Base-by-base conservation (phyloP, 2,329 filamentous ascomycete species). In the Claviceps digitariae region DNA sequence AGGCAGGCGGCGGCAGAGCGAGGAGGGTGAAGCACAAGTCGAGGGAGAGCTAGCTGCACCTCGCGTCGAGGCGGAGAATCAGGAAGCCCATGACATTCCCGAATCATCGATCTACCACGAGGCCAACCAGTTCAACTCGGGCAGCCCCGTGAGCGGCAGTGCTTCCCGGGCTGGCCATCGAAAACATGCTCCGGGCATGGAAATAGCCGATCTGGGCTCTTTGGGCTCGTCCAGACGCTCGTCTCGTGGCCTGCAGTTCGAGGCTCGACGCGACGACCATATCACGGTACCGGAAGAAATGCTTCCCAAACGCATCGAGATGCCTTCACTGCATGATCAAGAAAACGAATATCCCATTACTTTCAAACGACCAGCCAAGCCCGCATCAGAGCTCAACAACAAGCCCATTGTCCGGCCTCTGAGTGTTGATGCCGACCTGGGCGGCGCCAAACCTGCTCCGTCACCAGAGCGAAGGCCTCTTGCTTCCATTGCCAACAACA, bases 301-400 rank as follows among this genome's bases (percentile, higher is more conserved):
- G 45, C 46, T 58, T 5, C 57, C 54, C 36, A 53, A 58, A 38
- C 76, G 79, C 20, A 68, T 77, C 9, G 73, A 78, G 50, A 64
- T 87, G 48, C 81, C 84, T 20, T 78, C 83, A 1, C 70, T 72
- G 3, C 77, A 84, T 56, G 88, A 95, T 61, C 89, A 95, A 65
- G 90, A 96, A 66, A 96, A 96, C 64, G 82, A 93, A 56, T 76
- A 80, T 3, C 83, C 83, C 3, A 79, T 84, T 27, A 84, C 81
- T 0, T 84, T 87, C 67, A 84, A 79, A 64, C 78, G 69, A 69
- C 61, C 75, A 43, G 86, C 83, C 61, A 72, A 50, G 44, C 17
- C 79, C 1, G 71, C 77, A 12, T 72, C 72, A 12, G 74, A 78
- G 53, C 72, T 72, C 45, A 80, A 72, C 44, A 80, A 84, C 27